phyloP scores from a whole-genome alignment of 306 rosid genomes.

The Sophora flavescens region DNA sequence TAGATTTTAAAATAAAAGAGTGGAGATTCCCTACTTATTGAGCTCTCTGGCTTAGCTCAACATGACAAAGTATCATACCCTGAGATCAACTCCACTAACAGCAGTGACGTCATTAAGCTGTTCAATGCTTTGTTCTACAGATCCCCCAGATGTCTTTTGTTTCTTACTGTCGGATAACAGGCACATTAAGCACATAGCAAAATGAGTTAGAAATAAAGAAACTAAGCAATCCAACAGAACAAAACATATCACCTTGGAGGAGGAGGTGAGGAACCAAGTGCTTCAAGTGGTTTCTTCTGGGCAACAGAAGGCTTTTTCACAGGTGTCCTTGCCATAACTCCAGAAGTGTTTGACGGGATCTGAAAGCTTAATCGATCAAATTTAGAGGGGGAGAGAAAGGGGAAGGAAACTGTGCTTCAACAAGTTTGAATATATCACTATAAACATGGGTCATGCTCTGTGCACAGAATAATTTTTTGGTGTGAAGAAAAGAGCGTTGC shows the following conservation, averaged over 20 bases:
- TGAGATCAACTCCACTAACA: slow-evolving; percentile 96
- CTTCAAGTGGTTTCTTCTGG: slow-evolving; percentile 92
- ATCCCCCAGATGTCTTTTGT: slow-evolving; percentile 85
- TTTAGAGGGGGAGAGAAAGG: background rate
- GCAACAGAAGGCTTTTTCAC: slow-evolving; percentile 71
- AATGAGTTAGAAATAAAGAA: slow-evolving; percentile 23
- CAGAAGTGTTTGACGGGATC: slow-evolving; percentile 60
- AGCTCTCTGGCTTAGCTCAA: slow-evolving; percentile 22
- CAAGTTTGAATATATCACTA: slow-evolving; percentile 44
- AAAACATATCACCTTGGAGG: slow-evolving; percentile 68
- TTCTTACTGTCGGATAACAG: slow-evolving; percentile 70
- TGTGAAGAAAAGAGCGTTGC: background rate
- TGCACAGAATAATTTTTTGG: slow-evolving; percentile 17
- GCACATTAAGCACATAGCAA: slow-evolving; percentile 36
- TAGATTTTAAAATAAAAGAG: slow-evolving; percentile 34
- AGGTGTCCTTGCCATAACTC: slow-evolving; percentile 57
- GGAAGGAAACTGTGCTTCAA: slow-evolving; percentile 22
- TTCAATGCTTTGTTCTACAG: slow-evolving; percentile 87
- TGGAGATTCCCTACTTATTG: slow-evolving; percentile 11
- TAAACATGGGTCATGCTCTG: background rate
- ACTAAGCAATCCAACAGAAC: slow-evolving; percentile 14
- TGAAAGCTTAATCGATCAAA: slow-evolving; percentile 57
- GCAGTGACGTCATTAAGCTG: slow-evolving; percentile 97
- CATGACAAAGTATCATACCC: slow-evolving; percentile 63
- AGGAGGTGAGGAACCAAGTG: slow-evolving; percentile 85